Evolutionary conservation across 306 rosid species (phyloP), one percentile per base, ranked within the genome.

Genomic region (Quercus berberidifolia): DNA sequence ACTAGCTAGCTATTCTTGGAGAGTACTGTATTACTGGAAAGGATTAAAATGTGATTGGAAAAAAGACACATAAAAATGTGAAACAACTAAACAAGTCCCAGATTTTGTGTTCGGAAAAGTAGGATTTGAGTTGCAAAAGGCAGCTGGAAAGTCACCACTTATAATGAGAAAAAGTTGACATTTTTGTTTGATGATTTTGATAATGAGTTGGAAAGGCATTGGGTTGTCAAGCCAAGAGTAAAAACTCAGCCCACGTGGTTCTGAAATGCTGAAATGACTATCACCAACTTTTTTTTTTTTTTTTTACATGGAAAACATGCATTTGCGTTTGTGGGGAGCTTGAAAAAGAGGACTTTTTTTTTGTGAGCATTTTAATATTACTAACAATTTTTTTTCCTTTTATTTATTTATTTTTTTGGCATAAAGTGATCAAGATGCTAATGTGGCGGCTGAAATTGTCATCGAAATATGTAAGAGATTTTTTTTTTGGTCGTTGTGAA

Each of bases 41-140:
- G 85, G 88, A 83, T 83, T 58, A 58, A 72, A 81, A 74, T 85
- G 83, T 59, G 46, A 62, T 33, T 65, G 41, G 85, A 81, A 72
- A 83, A 21, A 54, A 38, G 55, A 64, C 57, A 41, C 31, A 55
- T 5, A 33, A 74, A 68, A 41, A 80, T 76, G 79, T 72, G 83
- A 78, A 82, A 84, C 82, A 85, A 71, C 8, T 18, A 10, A 49
- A 75, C 62, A 77, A 68, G 63, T 46, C 41, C 28, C 75, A 69
- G 87, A 88, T 86, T 74, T 88, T 75, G 81, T 88, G 88, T 86
- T 81, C 5, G 83, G 55, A 81, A 77, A 88, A 84, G 87, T 55
- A 49, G 82, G 83, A 85, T 80, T 78, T 67, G 78, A 76, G 81
- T 56, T 75, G 78, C 38, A 78, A 90, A 88, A 67, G 81, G 90